Percentiles rank a stretch among this genome's conserved stretches.
phyloP scores from a whole-genome alignment of 257 asterid genomes.

The Jacaranda mimosifolia region DNA sequence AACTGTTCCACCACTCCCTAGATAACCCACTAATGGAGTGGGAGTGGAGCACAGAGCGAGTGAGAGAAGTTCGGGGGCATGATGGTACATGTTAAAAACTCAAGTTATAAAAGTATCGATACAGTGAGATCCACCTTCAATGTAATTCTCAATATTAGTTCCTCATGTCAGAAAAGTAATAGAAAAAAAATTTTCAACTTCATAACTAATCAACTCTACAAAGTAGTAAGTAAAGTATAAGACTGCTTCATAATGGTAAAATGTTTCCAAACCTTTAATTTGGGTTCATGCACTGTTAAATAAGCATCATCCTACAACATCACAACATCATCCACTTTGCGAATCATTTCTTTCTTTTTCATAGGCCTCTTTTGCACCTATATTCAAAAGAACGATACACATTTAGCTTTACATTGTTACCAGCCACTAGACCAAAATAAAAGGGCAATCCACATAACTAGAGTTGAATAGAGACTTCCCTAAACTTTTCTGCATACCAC shows the following conservation, averaged over 20 bases:
- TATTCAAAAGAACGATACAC: constrained; percentile 29
- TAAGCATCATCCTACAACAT: constrained; percentile 71
- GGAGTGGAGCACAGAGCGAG: background rate
- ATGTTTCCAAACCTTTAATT: constrained; percentile 71
- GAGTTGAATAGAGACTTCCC: constrained; percentile 40
- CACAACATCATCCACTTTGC: constrained; percentile 93
- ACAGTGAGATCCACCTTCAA: constrained; percentile 54
- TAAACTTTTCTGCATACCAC: too few species aligned
- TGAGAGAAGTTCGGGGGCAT: constrained; percentile 57
- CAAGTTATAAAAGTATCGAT: too few species aligned
- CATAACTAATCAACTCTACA: constrained; percentile 13
- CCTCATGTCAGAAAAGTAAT: constrained; percentile 20
- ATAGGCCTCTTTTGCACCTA: constrained; percentile 98
- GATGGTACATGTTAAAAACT: background rate
- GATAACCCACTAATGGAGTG: background rate
- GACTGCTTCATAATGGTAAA: constrained; percentile 21
- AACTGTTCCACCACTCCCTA: background rate
- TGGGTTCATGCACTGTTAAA: constrained; percentile 88
- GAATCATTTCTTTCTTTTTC: constrained; percentile 87
- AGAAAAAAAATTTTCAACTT: background rate
- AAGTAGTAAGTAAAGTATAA: constrained; percentile 1
- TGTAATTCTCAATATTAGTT: constrained; percentile 44
- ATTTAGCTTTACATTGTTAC: background rate
- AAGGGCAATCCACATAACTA: constrained; percentile 39
- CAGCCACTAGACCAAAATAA: background rate